Evolutionary conservation across 768 basidiomycete genomes (phyloP).

Genomic region (Mycena alexandri): DNA sequence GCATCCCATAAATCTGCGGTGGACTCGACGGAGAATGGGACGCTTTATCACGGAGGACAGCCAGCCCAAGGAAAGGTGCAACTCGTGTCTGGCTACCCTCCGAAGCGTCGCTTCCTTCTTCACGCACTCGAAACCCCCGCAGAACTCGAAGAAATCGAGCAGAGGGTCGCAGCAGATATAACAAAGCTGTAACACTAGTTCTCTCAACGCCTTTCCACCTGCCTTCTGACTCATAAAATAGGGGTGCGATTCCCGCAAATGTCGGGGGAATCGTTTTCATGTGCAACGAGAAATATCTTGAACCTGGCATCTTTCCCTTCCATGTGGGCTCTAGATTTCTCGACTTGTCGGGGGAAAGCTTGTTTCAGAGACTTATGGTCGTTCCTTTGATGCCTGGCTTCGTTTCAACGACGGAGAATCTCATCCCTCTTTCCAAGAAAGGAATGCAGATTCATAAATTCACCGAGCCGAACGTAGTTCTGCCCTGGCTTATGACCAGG

Average conservation of each 20-base stretch:
- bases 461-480: neutral
- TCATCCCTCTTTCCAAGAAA: neutral
- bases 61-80: constrained; percentile 11
- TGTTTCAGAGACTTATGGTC: neutral
- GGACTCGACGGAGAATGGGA: constrained; percentile 12
- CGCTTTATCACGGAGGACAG: neutral
- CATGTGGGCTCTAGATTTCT: neutral
- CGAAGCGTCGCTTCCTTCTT: constrained; percentile 19
- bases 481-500: neutral
- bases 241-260: constrained; percentile 4
- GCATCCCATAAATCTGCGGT: constrained; percentile 9
- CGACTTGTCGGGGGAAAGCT: neutral
- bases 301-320: neutral
- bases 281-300: constrained; percentile 13
- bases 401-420: neutral
- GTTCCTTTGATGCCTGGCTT: neutral
- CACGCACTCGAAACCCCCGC: neutral
- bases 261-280: constrained; percentile 18
- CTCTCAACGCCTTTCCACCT: neutral
- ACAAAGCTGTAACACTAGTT: constrained; percentile 2
- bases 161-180: neutral
- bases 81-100: constrained; percentile 14
- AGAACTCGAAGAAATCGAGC: constrained; percentile 6
- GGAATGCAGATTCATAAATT: neutral
- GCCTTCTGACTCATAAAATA: neutral